Base-by-base conservation (phyloP, 164 flowering plant species). In the Amborella trichopoda region DNA sequence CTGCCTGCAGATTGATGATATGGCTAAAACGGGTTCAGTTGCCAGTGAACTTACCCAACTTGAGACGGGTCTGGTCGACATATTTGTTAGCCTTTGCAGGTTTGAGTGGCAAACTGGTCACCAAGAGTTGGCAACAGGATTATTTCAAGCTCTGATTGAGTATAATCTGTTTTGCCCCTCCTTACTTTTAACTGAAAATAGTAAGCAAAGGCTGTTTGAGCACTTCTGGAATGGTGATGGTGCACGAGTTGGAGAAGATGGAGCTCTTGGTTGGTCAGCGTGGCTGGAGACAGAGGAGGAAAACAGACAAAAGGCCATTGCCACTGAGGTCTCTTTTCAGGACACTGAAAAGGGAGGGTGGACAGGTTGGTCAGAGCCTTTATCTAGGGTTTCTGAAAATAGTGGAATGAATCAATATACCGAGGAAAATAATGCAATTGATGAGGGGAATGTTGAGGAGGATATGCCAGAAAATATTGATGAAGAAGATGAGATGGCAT, bases 41-140 rank as follows among this genome's bases (percentile, higher is more conserved):
- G 82, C 80, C 62, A 47, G 68, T 45, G 55, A 58, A 39, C 49
- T 61, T 49, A 46, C 73, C 41, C 71, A 77, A 40, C 63, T 76
- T 34, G 96, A 91, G 64, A 75, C 70, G 61, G 80, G 81, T 52
- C 68, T 91, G 34, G 86, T 87, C 59, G 94, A 91, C 64, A 63
- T 81, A 51, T 80, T 91, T 62, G 46, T 82, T 27, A 65, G 82
- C 54, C 80, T 91, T 25, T 91, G 99, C 68, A 65, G 84, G 53
- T 77, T 87, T 43, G 99, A 91, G 65, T 87, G 95, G 95, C 96
- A 91, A 55, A 70, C 95, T 60, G 99, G 99, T 19, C 80, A 84
- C 60, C 81, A 75, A 62, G 99, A 91, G 71, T 56, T 87, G 59
- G 85, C 96, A 28, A 84, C 99, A 43, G 90, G 82, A 21, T 66